Evolutionary conservation across 2,329 filamentous ascomycete genomes (phyloP), one percentile per base, ranked within the genome.

Genomic region (Fusarium nematophilum): DNA sequence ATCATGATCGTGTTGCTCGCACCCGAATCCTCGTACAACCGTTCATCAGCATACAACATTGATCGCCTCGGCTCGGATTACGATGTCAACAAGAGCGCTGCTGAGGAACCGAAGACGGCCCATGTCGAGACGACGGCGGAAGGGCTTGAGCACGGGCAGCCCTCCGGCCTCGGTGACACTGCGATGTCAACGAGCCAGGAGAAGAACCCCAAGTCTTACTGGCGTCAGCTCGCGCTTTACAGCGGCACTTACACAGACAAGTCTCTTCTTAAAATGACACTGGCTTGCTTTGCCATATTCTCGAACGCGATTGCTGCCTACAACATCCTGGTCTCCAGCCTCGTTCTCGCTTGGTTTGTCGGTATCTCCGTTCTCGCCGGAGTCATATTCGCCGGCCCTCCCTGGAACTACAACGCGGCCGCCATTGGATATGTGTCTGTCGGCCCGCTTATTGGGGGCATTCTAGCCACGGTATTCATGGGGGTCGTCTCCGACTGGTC

Each of bases 381-480:
- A 14, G 53, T 57, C 23, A 52, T 57, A 26, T 52, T 57, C 18
- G 53, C 53, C 4, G 47, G 27, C 6, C 53, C 53, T 8, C 53
- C 53, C 1, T 57, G 47, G 47, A 21, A 5, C 40, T 52, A 52
- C 15, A 30, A 46, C n/a, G 25, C 53, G 13, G 53, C 53, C 3
- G 18, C 53, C 21, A 38, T 57, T 8, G 53, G 53, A 3, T 57
- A 57, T 14, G 29, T 47, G n/a, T 57, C 53, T 6, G 18, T 15
- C 13, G 55, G 33, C 2, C 46, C 36, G 15, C 30, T 58, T 18
- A 23, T 58, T 36, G 55, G 55, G 15, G 55, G 55, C 9, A 17
- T 36, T 21, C n/a, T 58, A 4, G 55, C 44, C 6, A 45, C 17
- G 13, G 6, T 49, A 10, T 13, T 49, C 7, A 21, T 53, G 21